These are phyloP conservation scores for Alternaria burnsii DNA, from an alignment of 2,329 filamentous ascomycete genomes.

Conservation along the genomic window DNA sequence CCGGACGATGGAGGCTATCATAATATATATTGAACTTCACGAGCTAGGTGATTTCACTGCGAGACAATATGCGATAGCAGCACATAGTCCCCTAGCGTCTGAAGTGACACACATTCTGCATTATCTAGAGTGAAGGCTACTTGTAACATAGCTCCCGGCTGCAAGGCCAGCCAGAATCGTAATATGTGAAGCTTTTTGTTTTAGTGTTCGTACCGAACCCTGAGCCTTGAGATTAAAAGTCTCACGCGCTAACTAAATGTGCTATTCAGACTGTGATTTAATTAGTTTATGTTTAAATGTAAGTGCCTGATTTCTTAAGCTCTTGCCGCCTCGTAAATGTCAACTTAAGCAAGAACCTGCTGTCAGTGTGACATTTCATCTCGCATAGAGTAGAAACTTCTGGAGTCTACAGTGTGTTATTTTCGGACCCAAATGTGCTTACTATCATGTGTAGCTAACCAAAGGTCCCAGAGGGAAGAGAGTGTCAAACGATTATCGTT, in stretches of 20 bases:
- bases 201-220: too few relatives aligned
- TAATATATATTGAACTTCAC: neutral
- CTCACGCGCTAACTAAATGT: too few relatives aligned
- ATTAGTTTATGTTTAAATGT: neutral
- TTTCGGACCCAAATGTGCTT: neutral
- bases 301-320: neutral
- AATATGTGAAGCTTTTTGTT: neutral
- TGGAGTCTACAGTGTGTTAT: rapidly evolving
- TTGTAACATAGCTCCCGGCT: neutral
- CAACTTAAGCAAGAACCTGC: rapidly evolving
- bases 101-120: neutral
- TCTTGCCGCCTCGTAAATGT: neutral
- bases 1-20: neutral
- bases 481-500: too few relatives aligned
- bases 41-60: neutral
- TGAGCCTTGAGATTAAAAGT: too few relatives aligned
- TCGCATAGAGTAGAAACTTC: rapidly evolving
- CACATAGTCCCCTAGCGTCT: neutral
- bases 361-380: rapidly evolving
- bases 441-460: neutral
- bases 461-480: too few relatives aligned
- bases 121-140: neutral
- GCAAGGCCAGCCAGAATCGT: neutral
- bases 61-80: neutral
- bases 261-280: too few relatives aligned